A percentile compares a stretch with the other conserved stretches of the same genome.
Conservation (phyloP, 192 early-diverging fungal species). For the Obelidium mucronatum region DNA sequence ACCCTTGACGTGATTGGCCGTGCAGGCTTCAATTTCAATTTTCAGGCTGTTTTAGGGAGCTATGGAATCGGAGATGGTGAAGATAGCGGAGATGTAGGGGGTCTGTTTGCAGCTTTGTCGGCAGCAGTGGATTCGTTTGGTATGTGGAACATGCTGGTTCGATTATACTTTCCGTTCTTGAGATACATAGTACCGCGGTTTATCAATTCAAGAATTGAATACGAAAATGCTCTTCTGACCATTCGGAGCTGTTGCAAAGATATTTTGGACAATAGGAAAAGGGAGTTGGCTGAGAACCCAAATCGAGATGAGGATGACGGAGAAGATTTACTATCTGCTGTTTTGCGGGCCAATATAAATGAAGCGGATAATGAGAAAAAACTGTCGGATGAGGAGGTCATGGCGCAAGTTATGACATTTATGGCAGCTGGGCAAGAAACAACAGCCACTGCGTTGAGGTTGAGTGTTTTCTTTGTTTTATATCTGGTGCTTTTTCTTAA, state of each 20-base stretch:
- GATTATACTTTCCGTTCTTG: background rate
- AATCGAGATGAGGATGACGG: background rate
- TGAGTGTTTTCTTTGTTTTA: background rate
- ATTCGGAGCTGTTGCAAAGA: background rate
- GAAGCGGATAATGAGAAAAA: background rate
- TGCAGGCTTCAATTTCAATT: slow-evolving; percentile 5
- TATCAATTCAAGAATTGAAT: background rate
- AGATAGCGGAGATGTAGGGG: background rate
- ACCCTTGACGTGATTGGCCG: slow-evolving; percentile 22
- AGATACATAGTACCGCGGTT: background rate
- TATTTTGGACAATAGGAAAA: background rate
- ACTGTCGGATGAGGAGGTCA: slow-evolving; percentile 19
- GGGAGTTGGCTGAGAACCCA: background rate
- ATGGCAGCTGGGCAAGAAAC: slow-evolving; percentile 5
- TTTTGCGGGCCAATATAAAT: background rate
- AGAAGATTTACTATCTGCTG: background rate
- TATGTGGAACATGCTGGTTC: background rate
- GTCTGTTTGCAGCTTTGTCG: background rate
- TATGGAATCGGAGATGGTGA: too few relatives aligned
- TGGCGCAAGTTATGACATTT: slow-evolving; percentile 2
- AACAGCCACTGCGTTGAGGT: background rate
- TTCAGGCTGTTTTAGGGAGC: background rate
- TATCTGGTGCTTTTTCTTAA: background rate
- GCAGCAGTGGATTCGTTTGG: background rate
- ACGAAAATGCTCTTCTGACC: background rate